Evolutionary conservation across 306 rosid species (phyloP), one percentile per base, ranked within the genome.

Genomic region (Sindora glabra): DNA sequence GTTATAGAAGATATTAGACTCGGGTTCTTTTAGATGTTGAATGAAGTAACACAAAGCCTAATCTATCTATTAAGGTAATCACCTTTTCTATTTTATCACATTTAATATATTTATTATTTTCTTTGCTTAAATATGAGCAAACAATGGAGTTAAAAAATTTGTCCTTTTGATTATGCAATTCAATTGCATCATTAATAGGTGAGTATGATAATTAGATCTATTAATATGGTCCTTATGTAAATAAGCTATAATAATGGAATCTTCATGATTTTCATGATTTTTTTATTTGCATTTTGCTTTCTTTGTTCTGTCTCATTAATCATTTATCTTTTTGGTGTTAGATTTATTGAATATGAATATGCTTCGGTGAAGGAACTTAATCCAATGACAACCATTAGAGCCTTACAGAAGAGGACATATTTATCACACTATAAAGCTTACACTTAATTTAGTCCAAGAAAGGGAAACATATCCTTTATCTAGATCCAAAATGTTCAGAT

Each of bases 1-100:
- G 99, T 79, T 94, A 94, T 84, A 70, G 95, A 86, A 97, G 99
- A 75, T 94, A 94, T 76, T 94, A 97, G 99, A 94, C 99, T 15
- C 79, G 97, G 71, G 97, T 89, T 70, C 94, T 94, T 48, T 72
- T 94, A 22, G 99, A 94, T 74, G 86, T 89, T 60, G n/a, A n/a
- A 75, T 94, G 80, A 89, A 94, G 61, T 86, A 86, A 74, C 99
- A 94, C 30, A 94, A 89, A 84, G 99, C n/a, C 90, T 49, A 94
- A 94, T 70, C 89, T 94, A 49, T 94, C 97, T 6, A 94, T 94
- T 51, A 94, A 89, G 91, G 99, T 94, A 53, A 67, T 74, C 48
- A 4, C 64, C 64, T 40, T 63, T 69, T 16, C 24, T 5, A 24
- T 64, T 12, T 42, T 2, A 37, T 36, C 44, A 1, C 5, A 15